A percentile compares a stretch with the other conserved stretches of the same genome.
phyloP scores from a whole-genome alignment of 257 asterid species.

The Fraxinus excelsior region DNA sequence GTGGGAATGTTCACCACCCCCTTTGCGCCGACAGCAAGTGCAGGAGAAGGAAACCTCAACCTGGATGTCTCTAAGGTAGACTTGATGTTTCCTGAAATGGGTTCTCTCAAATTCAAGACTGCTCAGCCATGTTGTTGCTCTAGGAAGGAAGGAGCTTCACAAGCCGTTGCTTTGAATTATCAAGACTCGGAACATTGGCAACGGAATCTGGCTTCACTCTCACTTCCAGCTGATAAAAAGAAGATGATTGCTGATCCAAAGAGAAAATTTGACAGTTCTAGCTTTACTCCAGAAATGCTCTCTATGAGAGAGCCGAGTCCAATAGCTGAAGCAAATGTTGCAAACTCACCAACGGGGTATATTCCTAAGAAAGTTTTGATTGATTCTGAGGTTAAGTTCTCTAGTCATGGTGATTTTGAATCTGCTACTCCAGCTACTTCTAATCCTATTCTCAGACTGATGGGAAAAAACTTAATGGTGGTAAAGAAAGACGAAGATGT shows the following conservation, averaged over 20 bases:
- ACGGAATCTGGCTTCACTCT: conserved; percentile 33
- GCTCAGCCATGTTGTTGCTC: conserved; percentile 66
- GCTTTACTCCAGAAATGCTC: conserved; percentile 31
- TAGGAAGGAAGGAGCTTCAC: conserved; percentile 52
- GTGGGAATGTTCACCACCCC: conserved; percentile 30
- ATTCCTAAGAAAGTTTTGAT: conserved; percentile 29
- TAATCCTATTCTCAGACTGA: conserved; percentile 76
- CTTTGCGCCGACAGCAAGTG: conserved; percentile 22
- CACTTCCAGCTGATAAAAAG: conserved; percentile 37
- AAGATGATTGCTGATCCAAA: conserved; percentile 28
- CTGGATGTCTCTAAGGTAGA: conserved; percentile 34
- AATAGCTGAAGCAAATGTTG: conserved; percentile 26
- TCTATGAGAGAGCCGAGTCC: conserved; percentile 26
- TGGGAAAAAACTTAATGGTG: conserved; percentile 93
- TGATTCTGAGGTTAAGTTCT: conserved; percentile 45
- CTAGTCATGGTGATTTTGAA: conserved; percentile 34
- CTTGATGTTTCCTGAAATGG: conserved; percentile 26
- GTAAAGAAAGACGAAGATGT: conserved; percentile 56
- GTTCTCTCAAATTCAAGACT: conserved; percentile 35
- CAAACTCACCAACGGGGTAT: conserved; percentile 27
- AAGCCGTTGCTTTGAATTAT: conserved; percentile 34
- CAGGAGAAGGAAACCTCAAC: conserved; percentile 27
- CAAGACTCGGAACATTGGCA: conserved; percentile 51
- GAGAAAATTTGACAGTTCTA: conserved; percentile 22
- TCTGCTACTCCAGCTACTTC: conserved; percentile 62